A percentile compares a stretch with the other conserved stretches of the same genome.
Evolutionary conservation across 1,139 yeast genomes (phyloP).

Genomic region (Debaryomyces robertsiae): DNA sequence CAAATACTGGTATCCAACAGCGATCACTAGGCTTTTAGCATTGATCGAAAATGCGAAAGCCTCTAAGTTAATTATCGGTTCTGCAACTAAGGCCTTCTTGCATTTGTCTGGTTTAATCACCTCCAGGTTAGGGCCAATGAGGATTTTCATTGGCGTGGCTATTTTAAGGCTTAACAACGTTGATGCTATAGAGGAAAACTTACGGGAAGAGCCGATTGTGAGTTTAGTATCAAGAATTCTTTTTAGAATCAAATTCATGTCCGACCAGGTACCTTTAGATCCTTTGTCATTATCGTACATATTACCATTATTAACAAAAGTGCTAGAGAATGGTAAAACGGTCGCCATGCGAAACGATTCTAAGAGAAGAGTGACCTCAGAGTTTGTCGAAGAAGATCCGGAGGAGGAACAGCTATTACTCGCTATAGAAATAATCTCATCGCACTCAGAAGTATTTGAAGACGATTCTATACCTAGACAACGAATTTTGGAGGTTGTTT

Average conservation of each 20-base stretch:
- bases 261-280: slow-evolving; percentile 75
- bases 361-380: slow-evolving; percentile 55
- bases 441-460: slow-evolving; percentile 74
- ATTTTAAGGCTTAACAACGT: slow-evolving; percentile 57
- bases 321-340: slow-evolving; percentile 60
- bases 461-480: slow-evolving; percentile 70
- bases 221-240: slow-evolving; percentile 65
- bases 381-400: slow-evolving; percentile 74
- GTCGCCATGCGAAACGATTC: slow-evolving; percentile 54
- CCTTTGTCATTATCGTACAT: slow-evolving; percentile 68
- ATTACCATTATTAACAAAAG: slow-evolving; percentile 69
- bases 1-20: slow-evolving; percentile 69
- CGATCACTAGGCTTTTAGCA: slow-evolving; percentile 49
- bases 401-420: slow-evolving; percentile 84
- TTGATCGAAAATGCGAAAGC: slow-evolving; percentile 40
- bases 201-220: slow-evolving; percentile 52
- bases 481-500: slow-evolving; percentile 59
- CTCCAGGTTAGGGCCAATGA: slow-evolving; percentile 52
- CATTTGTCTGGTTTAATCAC: slow-evolving; percentile 45
- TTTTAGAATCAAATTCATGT: slow-evolving; percentile 72
- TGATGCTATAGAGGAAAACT: slow-evolving; percentile 41
- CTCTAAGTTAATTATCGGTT: slow-evolving; percentile 41
- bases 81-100: slow-evolving; percentile 42
- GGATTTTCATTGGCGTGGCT: slow-evolving; percentile 65
- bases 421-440: slow-evolving; percentile 73